Percentiles rank a stretch among this genome's conserved stretches.
These are phyloP conservation scores for Aspergillus sojae DNA, from an alignment of 2,329 filamentous ascomycete genomes.

Conservation along the genomic window DNA sequence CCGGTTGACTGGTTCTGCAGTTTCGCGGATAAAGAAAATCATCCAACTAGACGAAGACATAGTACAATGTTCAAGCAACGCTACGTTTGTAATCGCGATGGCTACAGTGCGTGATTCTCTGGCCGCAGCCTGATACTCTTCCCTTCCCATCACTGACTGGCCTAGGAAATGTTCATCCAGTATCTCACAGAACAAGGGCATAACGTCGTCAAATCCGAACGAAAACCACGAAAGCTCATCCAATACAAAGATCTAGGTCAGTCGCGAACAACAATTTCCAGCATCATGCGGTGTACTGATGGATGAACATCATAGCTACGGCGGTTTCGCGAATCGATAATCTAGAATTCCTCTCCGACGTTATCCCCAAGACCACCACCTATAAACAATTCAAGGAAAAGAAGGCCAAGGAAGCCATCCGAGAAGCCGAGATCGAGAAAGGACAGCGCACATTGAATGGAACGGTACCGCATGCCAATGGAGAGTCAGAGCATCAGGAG, in stretches of 20 bases:
- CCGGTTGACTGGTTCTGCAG: slow-evolving; percentile 51
- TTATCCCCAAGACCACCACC: slow-evolving; percentile 82
- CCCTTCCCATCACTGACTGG: slow-evolving; percentile 12
- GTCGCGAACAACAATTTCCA: slow-evolving; percentile 23
- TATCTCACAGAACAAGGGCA: slow-evolving; percentile 83
- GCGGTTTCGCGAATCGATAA: slow-evolving; percentile 88
- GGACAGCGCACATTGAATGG: slow-evolving; percentile 43
- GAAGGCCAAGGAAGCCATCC: slow-evolving; percentile 42
- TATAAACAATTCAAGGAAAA: slow-evolving; percentile 77
- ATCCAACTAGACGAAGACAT: slow-evolving; percentile 87
- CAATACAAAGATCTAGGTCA: slow-evolving; percentile 92
- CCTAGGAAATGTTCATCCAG: slow-evolving; percentile 90
- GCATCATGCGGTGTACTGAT: slow-evolving; percentile 13
- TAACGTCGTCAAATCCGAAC: slow-evolving; percentile 85
- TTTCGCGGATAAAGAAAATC: slow-evolving; percentile 95
- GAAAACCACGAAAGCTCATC: slow-evolving; percentile 88
- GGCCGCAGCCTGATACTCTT: not conserved
- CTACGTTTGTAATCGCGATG: slow-evolving; percentile 88
- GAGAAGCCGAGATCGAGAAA: slow-evolving; percentile 37
- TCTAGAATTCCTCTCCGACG: slow-evolving; percentile 89
- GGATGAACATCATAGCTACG: slow-evolving; percentile 58
- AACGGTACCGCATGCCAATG: slow-evolving; percentile 26
- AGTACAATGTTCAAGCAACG: slow-evolving; percentile 84
- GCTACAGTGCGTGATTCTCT: slow-evolving; percentile 66
- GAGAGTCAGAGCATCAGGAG: slow-evolving; percentile 23